These are phyloP conservation scores for Pichia sp. DNA, from an alignment of 1,139 yeast genomes.

Conservation along the genomic window DNA sequence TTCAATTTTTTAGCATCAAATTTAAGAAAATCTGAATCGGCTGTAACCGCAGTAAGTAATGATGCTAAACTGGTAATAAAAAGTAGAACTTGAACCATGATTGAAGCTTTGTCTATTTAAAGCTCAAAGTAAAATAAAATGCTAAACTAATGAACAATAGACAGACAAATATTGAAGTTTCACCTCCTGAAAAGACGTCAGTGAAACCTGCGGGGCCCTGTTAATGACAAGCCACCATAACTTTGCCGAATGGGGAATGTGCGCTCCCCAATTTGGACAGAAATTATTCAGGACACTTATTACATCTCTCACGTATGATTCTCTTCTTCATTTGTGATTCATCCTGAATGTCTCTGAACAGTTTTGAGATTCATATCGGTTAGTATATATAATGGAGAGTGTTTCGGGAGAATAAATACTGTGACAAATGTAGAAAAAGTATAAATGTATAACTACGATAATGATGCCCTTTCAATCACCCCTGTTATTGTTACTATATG, in stretches of 20 bases:
- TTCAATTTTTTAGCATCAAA: conserved; percentile 24
- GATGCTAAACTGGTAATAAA: conserved; percentile 1
- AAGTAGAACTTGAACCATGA: conserved; percentile 1
- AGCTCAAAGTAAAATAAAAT: too few species aligned
- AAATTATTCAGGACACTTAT: background rate
- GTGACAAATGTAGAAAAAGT: background rate
- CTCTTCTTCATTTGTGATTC: background rate
- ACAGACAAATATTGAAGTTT: background rate
- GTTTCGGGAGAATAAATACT: background rate
- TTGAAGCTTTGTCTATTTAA: too few species aligned
- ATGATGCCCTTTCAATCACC: background rate
- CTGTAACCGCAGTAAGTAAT: conserved; percentile 1
- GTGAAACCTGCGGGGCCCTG: background rate
- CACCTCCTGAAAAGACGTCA: background rate
- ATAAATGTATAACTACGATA: background rate
- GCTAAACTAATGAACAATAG: too few species aligned
- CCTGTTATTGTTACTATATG: background rate
- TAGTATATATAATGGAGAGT: background rate
- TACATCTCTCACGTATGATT: background rate
- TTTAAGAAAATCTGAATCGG: conserved; percentile 16
- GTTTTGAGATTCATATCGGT: background rate
- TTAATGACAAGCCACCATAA: background rate
- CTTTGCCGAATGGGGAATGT: background rate
- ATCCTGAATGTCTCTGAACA: background rate
- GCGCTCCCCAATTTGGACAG: background rate